phyloP scores from a whole-genome alignment of 352 stramenopile genomes.

The Globisporangium iwayamae region DNA sequence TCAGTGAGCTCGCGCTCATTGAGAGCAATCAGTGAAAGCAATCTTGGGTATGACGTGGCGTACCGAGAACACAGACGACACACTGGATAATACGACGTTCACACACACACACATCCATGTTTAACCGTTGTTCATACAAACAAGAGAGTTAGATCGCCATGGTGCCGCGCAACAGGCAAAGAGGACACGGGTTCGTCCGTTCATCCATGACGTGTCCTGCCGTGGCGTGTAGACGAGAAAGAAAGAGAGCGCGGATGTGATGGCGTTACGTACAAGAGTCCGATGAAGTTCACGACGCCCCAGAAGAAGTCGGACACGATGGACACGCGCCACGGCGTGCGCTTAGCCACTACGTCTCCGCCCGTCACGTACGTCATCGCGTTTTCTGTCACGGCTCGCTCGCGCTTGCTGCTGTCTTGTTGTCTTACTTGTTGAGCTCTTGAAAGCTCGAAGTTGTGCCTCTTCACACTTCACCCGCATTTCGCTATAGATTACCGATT shows the following conservation, averaged over 20 bases:
- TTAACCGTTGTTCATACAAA: not conserved
- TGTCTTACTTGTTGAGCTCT: not conserved
- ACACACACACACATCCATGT: not conserved
- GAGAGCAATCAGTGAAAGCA: too few species aligned
- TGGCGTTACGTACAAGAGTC: conserved; percentile 60
- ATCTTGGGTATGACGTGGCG: not conserved
- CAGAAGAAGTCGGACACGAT: conserved; percentile 72
- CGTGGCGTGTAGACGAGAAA: not conserved
- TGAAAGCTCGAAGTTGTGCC: not conserved
- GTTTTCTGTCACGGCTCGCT: not conserved
- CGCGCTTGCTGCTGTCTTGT: not conserved
- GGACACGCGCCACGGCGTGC: conserved; percentile 60
- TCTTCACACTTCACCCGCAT: not conserved
- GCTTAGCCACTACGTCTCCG: conserved; percentile 64
- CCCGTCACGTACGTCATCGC: conserved; percentile 62
- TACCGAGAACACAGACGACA: conserved; percentile 64
- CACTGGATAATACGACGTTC: conserved; percentile 17
- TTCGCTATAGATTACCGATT: too few species aligned
- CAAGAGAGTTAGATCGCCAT: not conserved
- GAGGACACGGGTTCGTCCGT: not conserved
- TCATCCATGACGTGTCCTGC: not conserved
- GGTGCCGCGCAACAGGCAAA: not conserved
- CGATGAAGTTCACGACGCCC: conserved; percentile 69
- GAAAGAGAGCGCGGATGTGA: not conserved
- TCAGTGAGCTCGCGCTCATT: not conserved